phyloP scores from a whole-genome alignment of 768 basidiomycete genomes.

The Porphyrellus cyaneotinctus region DNA sequence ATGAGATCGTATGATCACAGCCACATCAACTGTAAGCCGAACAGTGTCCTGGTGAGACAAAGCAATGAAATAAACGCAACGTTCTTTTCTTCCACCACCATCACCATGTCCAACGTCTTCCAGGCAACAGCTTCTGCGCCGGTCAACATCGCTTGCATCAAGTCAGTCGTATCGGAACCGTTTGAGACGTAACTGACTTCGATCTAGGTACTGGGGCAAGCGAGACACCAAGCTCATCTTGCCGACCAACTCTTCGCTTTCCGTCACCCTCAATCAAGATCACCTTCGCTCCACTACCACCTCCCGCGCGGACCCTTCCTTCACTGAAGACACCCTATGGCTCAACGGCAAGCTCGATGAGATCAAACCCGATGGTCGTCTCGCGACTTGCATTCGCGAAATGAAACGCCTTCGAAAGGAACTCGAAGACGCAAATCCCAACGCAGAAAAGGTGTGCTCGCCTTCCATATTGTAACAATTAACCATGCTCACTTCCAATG shows the following conservation, averaged over 20 bases:
- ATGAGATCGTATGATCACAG: slow-evolving; percentile 17
- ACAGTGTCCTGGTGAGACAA: slow-evolving; percentile 11
- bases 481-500: background rate
- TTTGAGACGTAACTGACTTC: slow-evolving; percentile 1
- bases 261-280: slow-evolving; percentile 95
- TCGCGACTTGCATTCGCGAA: slow-evolving; percentile 82
- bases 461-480: background rate
- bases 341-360: slow-evolving; percentile 90
- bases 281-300: slow-evolving; percentile 93
- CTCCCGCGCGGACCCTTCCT: slow-evolving; percentile 75
- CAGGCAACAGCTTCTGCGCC: slow-evolving; percentile 91
- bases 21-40: slow-evolving; percentile 13
- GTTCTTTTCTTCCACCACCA: slow-evolving; percentile 12
- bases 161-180: slow-evolving; percentile 45
- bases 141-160: slow-evolving; percentile 98
- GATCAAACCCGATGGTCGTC: slow-evolving; percentile 76
- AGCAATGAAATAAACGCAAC: background rate
- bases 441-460: slow-evolving; percentile 56
- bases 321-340: slow-evolving; percentile 81
- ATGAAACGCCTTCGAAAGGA: slow-evolving; percentile 73
- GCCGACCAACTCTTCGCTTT: slow-evolving; percentile 97
- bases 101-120: slow-evolving; percentile 52
- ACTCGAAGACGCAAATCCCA: slow-evolving; percentile 67
- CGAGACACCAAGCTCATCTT: slow-evolving; percentile 92
- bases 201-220: slow-evolving; percentile 95